Evolutionary conservation across 1,284 basidiomycete species (phyloP), one percentile per base, ranked within the genome.

Genomic region (Tremellales sp.): DNA sequence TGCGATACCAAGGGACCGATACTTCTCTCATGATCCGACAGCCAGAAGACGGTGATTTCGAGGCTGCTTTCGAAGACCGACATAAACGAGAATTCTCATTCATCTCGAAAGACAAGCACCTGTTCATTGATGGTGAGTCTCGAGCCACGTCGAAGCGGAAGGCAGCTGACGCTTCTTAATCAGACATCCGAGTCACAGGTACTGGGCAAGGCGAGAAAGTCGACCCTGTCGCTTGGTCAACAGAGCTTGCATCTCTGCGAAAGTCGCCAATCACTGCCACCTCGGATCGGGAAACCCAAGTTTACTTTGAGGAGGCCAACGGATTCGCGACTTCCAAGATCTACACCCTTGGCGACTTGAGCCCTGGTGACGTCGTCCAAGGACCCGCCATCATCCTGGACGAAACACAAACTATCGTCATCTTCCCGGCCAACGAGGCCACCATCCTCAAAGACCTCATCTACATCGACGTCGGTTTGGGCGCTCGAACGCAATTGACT

Each of bases 21-120:
- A 53, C 58, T 1, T 63, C 57, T 6, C 73, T 75, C 50, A 59
- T 66, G 35, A 38, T 48, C 18, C 41, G 41, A 4, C 21, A 34
- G 54, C 57, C 57, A 40, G 27, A 16, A 8, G 32, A 80, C 87
- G 44, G 85, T 91, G 89, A 93, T 67, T 43, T 27, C n/a, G 29
- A 28, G 6, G 28, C 42, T 21, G 36, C 18, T 12, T 42, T 38
- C 40, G 22, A 26, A 35, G 43, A 12, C 10, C 18, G 29, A 18
- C 36, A 45, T 35, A 10, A 74, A 73, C 47, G 73, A 16, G 42
- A 48, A 31, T 72, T 2, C 72, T 74, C 47, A 54, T 70, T 16
- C 53, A 73, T 16, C 49, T 63, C 43, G 38, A 58, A 67, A 25
- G 49, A 60, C 26, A 31, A 44, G 22, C n/a, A n/a, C n/a, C n/a